Conservation (phyloP, 345 rosid species). For the Abelmoschus esculentus region DNA sequence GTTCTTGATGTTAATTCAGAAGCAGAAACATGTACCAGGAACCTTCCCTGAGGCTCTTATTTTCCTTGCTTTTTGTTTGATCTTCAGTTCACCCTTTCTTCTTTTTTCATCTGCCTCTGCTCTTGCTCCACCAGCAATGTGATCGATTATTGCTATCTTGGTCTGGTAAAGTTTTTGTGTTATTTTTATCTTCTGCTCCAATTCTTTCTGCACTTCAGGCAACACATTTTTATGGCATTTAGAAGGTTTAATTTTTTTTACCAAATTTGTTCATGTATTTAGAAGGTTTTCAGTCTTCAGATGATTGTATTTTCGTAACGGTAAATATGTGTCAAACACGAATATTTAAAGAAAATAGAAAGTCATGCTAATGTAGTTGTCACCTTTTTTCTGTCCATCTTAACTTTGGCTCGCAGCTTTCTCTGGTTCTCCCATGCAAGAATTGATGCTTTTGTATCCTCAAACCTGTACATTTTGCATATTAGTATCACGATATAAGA, state of each 20-base stretch:
- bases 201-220: constrained; percentile 38
- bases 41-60: constrained; percentile 33
- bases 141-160: constrained; percentile 49
- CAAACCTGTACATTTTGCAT: constrained; percentile 38
- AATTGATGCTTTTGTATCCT: constrained; percentile 46
- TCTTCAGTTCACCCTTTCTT: constrained; percentile 39
- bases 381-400: constrained; percentile 59
- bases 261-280: too few relatives aligned
- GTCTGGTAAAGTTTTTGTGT: constrained; percentile 41
- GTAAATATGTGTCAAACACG: not conserved
- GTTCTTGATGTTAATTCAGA: constrained; percentile 17
- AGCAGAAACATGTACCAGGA: constrained; percentile 46
- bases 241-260: too few relatives aligned
- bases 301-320: too few relatives aligned
- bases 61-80: constrained; percentile 43
- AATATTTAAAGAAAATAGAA: not conserved
- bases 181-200: constrained; percentile 44
- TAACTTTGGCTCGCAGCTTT: constrained; percentile 45
- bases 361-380: not conserved
- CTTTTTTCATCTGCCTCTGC: constrained; percentile 54
- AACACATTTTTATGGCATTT: not conserved
- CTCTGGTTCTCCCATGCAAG: constrained; percentile 63
- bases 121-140: constrained; percentile 48
- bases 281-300: too few relatives aligned
- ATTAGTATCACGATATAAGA: not conserved